phyloP scores from a whole-genome alignment of 78 protist genomes.

The Capsaspora owczarzaki region DNA sequence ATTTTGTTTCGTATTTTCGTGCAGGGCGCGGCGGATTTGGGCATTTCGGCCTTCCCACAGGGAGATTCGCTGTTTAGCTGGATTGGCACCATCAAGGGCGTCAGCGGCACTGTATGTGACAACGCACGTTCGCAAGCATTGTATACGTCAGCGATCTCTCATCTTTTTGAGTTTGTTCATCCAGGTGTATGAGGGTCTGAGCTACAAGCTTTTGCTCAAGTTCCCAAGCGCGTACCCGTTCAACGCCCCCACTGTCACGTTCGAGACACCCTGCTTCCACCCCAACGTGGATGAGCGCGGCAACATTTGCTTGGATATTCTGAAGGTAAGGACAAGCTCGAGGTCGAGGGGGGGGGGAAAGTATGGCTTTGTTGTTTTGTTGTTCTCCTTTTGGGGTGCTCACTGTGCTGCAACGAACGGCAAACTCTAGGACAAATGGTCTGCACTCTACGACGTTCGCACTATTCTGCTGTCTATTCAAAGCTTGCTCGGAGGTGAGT shows the following conservation, averaged over 20 bases:
- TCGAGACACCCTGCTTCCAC: constrained; percentile 81
- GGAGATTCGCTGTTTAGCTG: constrained; percentile 76
- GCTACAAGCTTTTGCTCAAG: constrained; percentile 55
- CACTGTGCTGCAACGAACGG: neutral
- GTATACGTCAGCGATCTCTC: neutral
- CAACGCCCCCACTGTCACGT: constrained; percentile 76
- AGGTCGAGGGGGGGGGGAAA: neutral
- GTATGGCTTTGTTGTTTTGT: neutral
- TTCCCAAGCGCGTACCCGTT: constrained; percentile 77
- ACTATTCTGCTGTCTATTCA: constrained; percentile 74
- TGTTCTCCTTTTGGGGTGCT: neutral
- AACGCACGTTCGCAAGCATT: neutral
- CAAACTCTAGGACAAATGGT: constrained; percentile 69
- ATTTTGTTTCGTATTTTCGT: neutral
- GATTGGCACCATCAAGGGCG: constrained; percentile 69
- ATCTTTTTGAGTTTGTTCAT: too few species aligned
- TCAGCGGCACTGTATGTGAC: constrained; percentile 46
- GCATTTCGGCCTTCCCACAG: constrained; percentile 58
- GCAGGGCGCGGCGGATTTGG: constrained; percentile 33
- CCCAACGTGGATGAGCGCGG: constrained; percentile 84
- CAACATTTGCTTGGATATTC: constrained; percentile 82
- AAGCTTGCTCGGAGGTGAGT: constrained; percentile 55
- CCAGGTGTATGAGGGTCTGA: constrained; percentile 66
- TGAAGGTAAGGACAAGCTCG: constrained; percentile 32
- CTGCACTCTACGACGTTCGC: constrained; percentile 74